phyloP scores from a whole-genome alignment of 2,329 filamentous ascomycete genomes.

The Phialophora tarda region DNA sequence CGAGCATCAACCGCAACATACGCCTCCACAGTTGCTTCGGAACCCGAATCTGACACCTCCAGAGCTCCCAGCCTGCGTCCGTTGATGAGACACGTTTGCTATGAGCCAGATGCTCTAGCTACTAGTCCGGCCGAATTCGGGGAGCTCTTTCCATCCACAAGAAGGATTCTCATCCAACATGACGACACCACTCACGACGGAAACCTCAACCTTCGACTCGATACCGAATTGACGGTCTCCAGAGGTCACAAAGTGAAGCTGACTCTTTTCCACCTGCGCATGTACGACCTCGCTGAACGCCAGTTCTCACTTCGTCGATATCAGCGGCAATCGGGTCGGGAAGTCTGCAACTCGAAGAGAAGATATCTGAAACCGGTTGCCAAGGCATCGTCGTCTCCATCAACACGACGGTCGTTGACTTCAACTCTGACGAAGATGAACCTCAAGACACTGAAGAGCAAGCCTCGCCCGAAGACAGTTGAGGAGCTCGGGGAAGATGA shows the following conservation, averaged over 20 bases:
- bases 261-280: conserved; percentile 89
- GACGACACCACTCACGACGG: conserved; percentile 89
- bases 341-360: conserved; percentile 83
- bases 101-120: conserved; percentile 70
- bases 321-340: conserved; percentile 87
- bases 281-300: conserved; percentile 85
- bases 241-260: conserved; percentile 67
- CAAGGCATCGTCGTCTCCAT: conserved; percentile 21
- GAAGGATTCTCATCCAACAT: conserved; percentile 81
- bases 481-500: conserved; percentile 57
- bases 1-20: conserved; percentile 77
- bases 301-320: conserved; percentile 92
- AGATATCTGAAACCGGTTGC: conserved; percentile 62
- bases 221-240: conserved; percentile 70
- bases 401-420: conserved; percentile 62
- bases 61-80: conserved; percentile 28
- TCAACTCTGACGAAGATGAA: conserved; percentile 63
- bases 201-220: conserved; percentile 94
- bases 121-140: conserved; percentile 83
- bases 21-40: conserved; percentile 71
- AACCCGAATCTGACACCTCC: conserved; percentile 63
- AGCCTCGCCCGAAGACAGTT: conserved; percentile 65
- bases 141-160: conserved; percentile 81
- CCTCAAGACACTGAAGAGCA: conserved; percentile 56
- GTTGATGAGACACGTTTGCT: conserved; percentile 41